Evolutionary conservation across 345 rosid species (phyloP), one percentile per base, ranked within the genome.

Genomic region (Viola odorata): DNA sequence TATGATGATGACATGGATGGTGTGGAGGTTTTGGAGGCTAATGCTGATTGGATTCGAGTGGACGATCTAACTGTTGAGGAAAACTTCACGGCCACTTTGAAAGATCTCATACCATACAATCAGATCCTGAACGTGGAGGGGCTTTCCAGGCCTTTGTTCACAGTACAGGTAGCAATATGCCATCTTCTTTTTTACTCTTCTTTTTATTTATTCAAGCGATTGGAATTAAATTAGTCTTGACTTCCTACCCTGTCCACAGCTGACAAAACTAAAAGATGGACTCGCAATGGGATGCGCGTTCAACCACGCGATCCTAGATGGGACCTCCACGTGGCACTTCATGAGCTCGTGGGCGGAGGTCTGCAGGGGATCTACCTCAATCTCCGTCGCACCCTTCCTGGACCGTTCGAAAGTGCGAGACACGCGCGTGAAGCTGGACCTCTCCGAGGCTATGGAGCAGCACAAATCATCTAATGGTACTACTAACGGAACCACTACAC

Each of bases 251-350:
- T 23, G 3, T 55, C 7, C 5, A 9, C 88, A 87, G 99, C 68
- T 94, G 53, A 90, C 99, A 0, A 88, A 84, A 82, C 82, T 94
- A 23, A 83, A 66, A 66, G 91, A 90, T 58, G 99, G 99, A 61
- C 60, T 94, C 5, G 90, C 95, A n/a, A 75, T 94, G 50, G 99
- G 99, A 14, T 76, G 82, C 66, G 96, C 99, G 60, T 90, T 94
- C 69, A 94, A 94, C 64, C 99, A 90, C 74, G 97, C 97, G 5
- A 76, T 94, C 65, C 64, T 94, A 0, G 99, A 94, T 55, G 99
- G 96, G 0, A 83, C 82, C 16, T 76, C 96, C 60, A 94, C 99
- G 49, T 94, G 99, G 99, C 99, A 94, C 53, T 94, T 94, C 80
- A 80, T 94, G 96, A 83, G 83, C 64, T 73, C 96, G 5, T 94